Base-by-base conservation (phyloP, 371 early-diverging fungal species). In the Dentiscutata heterogama region DNA sequence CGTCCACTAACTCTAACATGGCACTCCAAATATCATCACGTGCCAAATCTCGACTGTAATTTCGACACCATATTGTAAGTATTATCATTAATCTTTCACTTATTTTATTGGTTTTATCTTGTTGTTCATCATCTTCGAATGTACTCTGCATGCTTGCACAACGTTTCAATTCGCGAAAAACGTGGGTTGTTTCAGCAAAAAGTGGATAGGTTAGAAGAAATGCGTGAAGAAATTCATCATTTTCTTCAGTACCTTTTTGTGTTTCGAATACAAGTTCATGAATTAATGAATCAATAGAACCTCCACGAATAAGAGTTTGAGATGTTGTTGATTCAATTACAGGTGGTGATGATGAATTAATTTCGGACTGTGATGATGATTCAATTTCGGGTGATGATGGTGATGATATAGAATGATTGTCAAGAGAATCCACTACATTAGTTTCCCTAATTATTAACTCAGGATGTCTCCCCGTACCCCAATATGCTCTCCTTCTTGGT, bases 201-300 rank as follows among this genome's bases (percentile, higher is more conserved):
- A 87, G 84, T 8, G 89, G 83, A 72, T 91, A 94, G 0, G 92
- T 92, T 16, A 89, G 82, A 8, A 93, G 86, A 82, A 95, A 91
- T n/a, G 90, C 85, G 16, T 83, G 51, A 1, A 86, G 53, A 50
- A 86, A 87, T 18, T 78, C 83, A 54, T 81, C 82, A 42, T 79
- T 22, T 46, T 81, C 81, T 25, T 79, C 20, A 0, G 83, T 84
- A 39, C 76, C 54, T 3, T 56, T 72, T 60, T 83, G 67, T 11
- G 89, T 91, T 82, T 87, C 81, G 72, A 87, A 90, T 4, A 95
- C 72, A 54, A 94, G 82, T 80, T 94, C 94, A 65, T 93, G 93
- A 22, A 94, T 88, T 14, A 94, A 82, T 0, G 93, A 94, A 35
- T 89, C 87, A 16, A 92, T 84, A 10, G 93, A 90, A 13, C 94